A percentile compares a stretch with the other conserved stretches of the same genome.
These are phyloP conservation scores for Helotiales sp. DNA, from an alignment of 2,329 filamentous ascomycete genomes.

Conservation along the genomic window DNA sequence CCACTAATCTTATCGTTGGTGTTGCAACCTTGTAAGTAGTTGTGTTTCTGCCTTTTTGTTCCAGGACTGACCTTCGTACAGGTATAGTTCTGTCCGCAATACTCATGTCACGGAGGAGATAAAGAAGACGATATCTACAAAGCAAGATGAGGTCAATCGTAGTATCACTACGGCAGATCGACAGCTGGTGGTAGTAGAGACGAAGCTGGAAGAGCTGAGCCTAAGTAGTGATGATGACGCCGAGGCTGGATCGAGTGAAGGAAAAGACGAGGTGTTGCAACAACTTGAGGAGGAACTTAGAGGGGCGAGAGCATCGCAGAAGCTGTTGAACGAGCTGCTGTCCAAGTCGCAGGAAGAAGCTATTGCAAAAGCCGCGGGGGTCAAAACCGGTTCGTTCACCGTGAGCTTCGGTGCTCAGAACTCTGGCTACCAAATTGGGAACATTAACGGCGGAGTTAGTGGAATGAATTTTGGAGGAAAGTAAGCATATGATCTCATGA, in stretches of 20 bases:
- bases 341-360: slow-evolving; percentile 26
- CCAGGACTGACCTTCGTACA: slow-evolving; percentile 25
- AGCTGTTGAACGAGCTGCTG: slow-evolving; percentile 26
- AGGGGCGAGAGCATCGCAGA: slow-evolving; percentile 22
- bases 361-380: slow-evolving; percentile 23
- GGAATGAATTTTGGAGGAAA: slow-evolving; percentile 25
- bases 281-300: slow-evolving; percentile 28
- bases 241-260: slow-evolving; percentile 9
- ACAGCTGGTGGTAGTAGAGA: slow-evolving; percentile 29
- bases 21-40: slow-evolving; percentile 35
- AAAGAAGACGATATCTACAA: slow-evolving; percentile 34
- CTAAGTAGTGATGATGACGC: slow-evolving; percentile 24
- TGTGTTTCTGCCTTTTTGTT: slow-evolving; percentile 18
- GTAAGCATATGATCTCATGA: slow-evolving; percentile 8
- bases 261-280: slow-evolving; percentile 21
- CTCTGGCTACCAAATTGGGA: slow-evolving; percentile 23
- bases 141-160: slow-evolving; percentile 30
- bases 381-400: slow-evolving; percentile 16
- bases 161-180: slow-evolving; percentile 29
- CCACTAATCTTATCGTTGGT: slow-evolving; percentile 33
- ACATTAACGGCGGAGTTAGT: slow-evolving; percentile 23
- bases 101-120: slow-evolving; percentile 35
- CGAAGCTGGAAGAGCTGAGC: slow-evolving; percentile 31
- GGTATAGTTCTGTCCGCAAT: slow-evolving; percentile 36
- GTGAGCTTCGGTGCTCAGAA: slow-evolving; percentile 26